Conservation (phyloP, 2,329 filamentous ascomycete genomes). For the Berkeleyomyces rouxiae region DNA sequence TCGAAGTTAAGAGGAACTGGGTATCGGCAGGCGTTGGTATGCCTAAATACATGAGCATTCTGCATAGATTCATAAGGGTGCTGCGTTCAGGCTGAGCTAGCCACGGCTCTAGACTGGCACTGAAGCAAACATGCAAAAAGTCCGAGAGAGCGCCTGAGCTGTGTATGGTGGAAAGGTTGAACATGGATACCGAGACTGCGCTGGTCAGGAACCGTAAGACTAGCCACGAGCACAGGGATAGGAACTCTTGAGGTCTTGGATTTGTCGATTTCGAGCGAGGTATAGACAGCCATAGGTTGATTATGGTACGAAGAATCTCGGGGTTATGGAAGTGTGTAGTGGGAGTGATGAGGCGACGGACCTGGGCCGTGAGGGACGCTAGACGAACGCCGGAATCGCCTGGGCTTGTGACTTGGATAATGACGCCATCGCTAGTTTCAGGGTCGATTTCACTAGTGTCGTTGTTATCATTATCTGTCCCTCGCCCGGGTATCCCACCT, state of each 20-base stretch:
- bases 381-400: not conserved
- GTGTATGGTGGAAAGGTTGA: conserved; percentile 57
- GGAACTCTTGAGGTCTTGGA: conserved; percentile 19
- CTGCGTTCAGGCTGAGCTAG: conserved; percentile 35
- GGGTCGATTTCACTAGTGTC: not conserved
- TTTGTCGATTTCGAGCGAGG: conserved; percentile 24
- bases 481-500: not conserved
- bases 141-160: conserved; percentile 52
- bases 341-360: conserved; percentile 33
- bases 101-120: conserved; percentile 19
- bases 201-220: conserved; percentile 47
- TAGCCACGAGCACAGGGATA: conserved; percentile 41
- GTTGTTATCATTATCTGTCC: not conserved
- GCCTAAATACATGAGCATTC: conserved; percentile 54
- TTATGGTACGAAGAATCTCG: conserved; percentile 44
- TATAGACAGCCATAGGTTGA: conserved; percentile 48
- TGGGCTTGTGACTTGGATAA: not conserved
- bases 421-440: not conserved
- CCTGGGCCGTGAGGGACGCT: conserved; percentile 15
- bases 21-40: conserved; percentile 70
- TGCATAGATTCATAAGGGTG: conserved; percentile 50
- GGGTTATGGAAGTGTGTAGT: conserved; percentile 40
- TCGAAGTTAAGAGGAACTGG: conserved; percentile 47
- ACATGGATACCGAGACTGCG: conserved; percentile 43
- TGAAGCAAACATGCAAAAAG: conserved; percentile 46